Evolutionary conservation across 495 filamentous ascomycete genomes (phyloP).

Genomic region (Aspergillus nidulans): DNA sequence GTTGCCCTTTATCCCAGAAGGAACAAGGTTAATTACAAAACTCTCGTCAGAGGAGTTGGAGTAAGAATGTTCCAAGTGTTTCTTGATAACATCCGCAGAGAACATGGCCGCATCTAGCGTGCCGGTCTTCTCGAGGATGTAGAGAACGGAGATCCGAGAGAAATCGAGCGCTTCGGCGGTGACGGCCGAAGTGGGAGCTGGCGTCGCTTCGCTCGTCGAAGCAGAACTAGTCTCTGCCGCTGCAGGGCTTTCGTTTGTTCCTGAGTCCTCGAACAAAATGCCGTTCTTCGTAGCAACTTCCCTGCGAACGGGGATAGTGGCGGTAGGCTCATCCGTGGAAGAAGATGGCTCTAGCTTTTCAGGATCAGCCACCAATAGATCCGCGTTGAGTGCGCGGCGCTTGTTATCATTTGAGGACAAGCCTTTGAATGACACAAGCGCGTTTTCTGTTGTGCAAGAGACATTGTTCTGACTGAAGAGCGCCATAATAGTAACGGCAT

Average conservation of each 20-base stretch:
- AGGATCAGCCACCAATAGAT: slow-evolving; percentile 4
- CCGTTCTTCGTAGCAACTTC: slow-evolving; percentile 38
- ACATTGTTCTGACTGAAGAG: slow-evolving; percentile 71
- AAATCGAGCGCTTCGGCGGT: slow-evolving; percentile 38
- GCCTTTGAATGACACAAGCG: slow-evolving; percentile 76
- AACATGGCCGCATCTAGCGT: slow-evolving; percentile 30
- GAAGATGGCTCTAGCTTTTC: slow-evolving; percentile 3
- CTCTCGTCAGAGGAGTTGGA: slow-evolving; percentile 12
- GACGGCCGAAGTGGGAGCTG: slow-evolving; percentile 13
- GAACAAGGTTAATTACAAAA: slow-evolving; percentile 16
- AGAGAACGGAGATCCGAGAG: slow-evolving; percentile 44
- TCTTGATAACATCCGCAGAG: slow-evolving; percentile 32
- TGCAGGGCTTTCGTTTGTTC: slow-evolving; percentile 9
- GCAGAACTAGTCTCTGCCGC: slow-evolving; percentile 12
- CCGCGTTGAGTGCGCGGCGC: slow-evolving; percentile 24
- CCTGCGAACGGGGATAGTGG: slow-evolving; percentile 26
- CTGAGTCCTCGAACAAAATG: slow-evolving; percentile 36
- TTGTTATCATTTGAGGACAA: slow-evolving; percentile 22
- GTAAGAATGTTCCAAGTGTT: slow-evolving; percentile 29
- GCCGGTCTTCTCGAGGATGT: slow-evolving; percentile 47
- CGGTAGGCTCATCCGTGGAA: slow-evolving; percentile 15
- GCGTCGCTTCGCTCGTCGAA: slow-evolving; percentile 17
- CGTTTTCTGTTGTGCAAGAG: slow-evolving; percentile 77
- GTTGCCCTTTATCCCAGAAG: slow-evolving; percentile 21
- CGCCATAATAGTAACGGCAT: slow-evolving; percentile 59